phyloP scores from a whole-genome alignment of 306 rosid species.

The Ochetophila trinervis region DNA sequence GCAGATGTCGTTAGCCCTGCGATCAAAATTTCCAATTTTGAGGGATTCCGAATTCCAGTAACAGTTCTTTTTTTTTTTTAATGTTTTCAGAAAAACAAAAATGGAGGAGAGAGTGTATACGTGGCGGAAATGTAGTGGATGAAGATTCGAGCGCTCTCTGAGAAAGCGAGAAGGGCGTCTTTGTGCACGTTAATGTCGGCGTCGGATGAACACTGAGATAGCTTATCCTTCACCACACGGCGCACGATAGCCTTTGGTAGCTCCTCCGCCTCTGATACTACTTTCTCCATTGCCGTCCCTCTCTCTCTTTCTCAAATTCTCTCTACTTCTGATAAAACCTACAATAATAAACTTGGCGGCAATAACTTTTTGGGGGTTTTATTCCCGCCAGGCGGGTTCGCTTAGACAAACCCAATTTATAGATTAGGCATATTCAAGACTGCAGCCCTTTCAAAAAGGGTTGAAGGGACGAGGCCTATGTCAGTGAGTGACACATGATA shows the following conservation, averaged over 20 bases:
- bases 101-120: slow-evolving; percentile 27
- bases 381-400: too few species aligned
- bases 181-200: slow-evolving; percentile 64
- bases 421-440: too few species aligned
- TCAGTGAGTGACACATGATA: too few species aligned
- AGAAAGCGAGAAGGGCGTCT: slow-evolving; percentile 77
- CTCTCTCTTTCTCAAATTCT: slow-evolving; percentile 13
- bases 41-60: not conserved
- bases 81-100: not conserved
- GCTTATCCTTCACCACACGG: slow-evolving; percentile 90
- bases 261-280: slow-evolving; percentile 52
- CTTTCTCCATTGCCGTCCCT: slow-evolving; percentile 44
- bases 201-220: slow-evolving; percentile 57
- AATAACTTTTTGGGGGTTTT: too few species aligned
- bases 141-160: slow-evolving; percentile 86
- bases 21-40: not conserved
- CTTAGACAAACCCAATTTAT: too few species aligned
- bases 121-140: slow-evolving; percentile 93
- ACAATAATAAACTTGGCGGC: too few species aligned
- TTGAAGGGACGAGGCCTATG: too few species aligned
- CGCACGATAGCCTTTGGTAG: slow-evolving; percentile 84
- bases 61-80: not conserved
- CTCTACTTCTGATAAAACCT: not conserved
- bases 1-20: slow-evolving; percentile 92
- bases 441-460: too few species aligned